A percentile compares a stretch with the other conserved stretches of the same genome.
Evolutionary conservation across 805 yeast species (phyloP).

Genomic region (Grigorovia jiainica): DNA sequence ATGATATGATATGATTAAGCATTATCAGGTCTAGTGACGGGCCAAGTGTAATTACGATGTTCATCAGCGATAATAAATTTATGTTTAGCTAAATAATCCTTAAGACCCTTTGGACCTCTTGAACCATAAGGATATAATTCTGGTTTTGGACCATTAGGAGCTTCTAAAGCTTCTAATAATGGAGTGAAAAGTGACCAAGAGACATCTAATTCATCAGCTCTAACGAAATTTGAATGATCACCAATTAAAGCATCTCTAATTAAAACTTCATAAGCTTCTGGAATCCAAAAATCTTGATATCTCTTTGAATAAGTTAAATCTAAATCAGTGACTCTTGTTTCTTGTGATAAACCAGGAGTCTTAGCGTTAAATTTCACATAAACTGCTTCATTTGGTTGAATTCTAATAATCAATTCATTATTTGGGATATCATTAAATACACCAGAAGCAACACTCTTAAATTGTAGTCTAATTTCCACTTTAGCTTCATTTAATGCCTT

Average conservation of each 20-base stretch:
- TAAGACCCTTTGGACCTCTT: constrained; percentile 70
- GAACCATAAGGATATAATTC: constrained; percentile 76
- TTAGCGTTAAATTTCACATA: constrained; percentile 89
- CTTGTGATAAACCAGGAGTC: constrained; percentile 82
- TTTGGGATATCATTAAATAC: constrained; percentile 73
- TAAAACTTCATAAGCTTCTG: constrained; percentile 95
- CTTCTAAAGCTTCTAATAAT: constrained; percentile 68
- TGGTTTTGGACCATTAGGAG: constrained; percentile 57
- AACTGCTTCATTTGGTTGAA: constrained; percentile 92
- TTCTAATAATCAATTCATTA: constrained; percentile 87
- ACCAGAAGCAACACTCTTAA: constrained; percentile 75
- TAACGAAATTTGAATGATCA: constrained; percentile 93
- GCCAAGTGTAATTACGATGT: constrained; percentile 78
- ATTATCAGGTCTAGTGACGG: constrained; percentile 49
- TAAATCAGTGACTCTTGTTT: constrained; percentile 77
- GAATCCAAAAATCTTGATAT: constrained; percentile 84
- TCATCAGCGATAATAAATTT: constrained; percentile 58
- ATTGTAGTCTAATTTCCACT: constrained; percentile 92
- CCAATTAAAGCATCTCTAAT: constrained; percentile 85
- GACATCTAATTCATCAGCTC: constrained; percentile 93
- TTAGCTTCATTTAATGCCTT: constrained; percentile 92
- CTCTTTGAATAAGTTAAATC: constrained; percentile 79
- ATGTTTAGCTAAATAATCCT: constrained; percentile 51
- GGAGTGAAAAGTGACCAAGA: constrained; percentile 95
- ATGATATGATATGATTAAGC: neutral